Evolutionary conservation across 768 basidiomycete genomes (phyloP).

Genomic region (Lepiota brunneoincarnata): DNA sequence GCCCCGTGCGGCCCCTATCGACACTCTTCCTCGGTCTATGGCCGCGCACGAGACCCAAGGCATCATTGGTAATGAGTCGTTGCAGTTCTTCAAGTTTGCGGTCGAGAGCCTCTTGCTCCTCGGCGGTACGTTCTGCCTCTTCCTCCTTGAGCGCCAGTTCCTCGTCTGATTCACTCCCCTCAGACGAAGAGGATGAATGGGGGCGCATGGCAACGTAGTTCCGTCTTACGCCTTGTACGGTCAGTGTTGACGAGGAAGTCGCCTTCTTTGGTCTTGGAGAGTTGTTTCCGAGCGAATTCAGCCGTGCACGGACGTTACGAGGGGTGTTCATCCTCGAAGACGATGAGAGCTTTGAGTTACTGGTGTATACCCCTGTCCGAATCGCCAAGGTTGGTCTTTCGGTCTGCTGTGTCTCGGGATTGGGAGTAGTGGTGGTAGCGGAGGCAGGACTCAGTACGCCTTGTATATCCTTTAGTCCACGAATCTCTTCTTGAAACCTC

Average conservation of each 20-base stretch:
- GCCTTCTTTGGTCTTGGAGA: constrained; percentile 52
- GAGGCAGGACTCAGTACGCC: constrained; percentile 54
- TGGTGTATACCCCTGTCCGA: constrained; percentile 23
- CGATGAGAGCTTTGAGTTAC: constrained; percentile 33
- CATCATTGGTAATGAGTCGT: constrained; percentile 70
- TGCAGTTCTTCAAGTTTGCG: constrained; percentile 69
- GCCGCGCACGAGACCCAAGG: constrained; percentile 63
- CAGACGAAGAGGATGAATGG: constrained; percentile 51
- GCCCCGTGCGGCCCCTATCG: constrained; percentile 41
- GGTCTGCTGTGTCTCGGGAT: constrained; percentile 22
- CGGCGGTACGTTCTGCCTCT: constrained; percentile 62
- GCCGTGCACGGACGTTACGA: constrained; percentile 64
- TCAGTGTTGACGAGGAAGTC: constrained; percentile 70
- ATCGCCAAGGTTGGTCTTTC: constrained; percentile 27
- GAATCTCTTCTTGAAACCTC: constrained; percentile 82
- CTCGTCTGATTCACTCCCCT: constrained; percentile 54
- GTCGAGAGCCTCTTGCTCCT: constrained; percentile 66
- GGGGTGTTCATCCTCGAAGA: constrained; percentile 52
- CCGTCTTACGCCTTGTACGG: constrained; percentile 52
- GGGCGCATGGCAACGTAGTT: constrained; percentile 36
- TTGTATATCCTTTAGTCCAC: constrained; percentile 70
- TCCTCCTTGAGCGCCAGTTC: constrained; percentile 58
- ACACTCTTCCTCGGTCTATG: constrained; percentile 28
- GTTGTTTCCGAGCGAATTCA: constrained; percentile 64
- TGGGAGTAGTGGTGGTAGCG: constrained; percentile 26